Conservation (phyloP, 1,284 basidiomycete genomes). For the Pterulicium gracile region DNA sequence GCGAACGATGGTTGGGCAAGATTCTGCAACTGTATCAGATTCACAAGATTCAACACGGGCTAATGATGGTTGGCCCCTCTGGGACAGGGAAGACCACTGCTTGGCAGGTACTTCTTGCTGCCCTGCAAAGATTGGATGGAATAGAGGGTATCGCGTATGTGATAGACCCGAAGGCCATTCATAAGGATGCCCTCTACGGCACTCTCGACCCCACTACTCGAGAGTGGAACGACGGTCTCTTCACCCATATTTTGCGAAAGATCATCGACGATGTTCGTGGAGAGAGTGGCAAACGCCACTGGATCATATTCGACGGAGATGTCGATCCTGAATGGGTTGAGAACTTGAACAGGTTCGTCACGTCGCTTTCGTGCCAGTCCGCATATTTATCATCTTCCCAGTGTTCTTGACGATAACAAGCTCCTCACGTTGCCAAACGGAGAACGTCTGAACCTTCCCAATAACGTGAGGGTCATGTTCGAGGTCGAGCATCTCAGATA, state of each 20-base stretch:
- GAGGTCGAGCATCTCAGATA: constrained; percentile 98
- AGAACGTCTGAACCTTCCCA: constrained; percentile 93
- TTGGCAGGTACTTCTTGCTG: constrained; percentile 89
- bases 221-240: constrained; percentile 99
- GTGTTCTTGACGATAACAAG: constrained; percentile 99
- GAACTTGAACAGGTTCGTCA: constrained; percentile 87
- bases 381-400: constrained; percentile 21
- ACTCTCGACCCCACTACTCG: constrained; percentile 95
- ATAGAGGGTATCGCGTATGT: constrained; percentile 91
- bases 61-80: constrained; percentile 99
- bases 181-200: constrained; percentile 97
- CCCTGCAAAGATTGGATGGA: constrained; percentile 87
- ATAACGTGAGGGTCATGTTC: constrained; percentile 99
- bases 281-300: constrained; percentile 93
- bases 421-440: constrained; percentile 95
- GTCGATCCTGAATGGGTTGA: constrained; percentile 99
- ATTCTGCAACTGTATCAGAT: constrained; percentile 98
- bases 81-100: constrained; percentile 97
- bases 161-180: constrained; percentile 98
- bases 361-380: not conserved
- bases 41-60: constrained; percentile 97
- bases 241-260: constrained; percentile 95
- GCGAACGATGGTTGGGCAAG: constrained; percentile 90
- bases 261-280: constrained; percentile 98
- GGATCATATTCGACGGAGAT: constrained; percentile 99